Percentiles rank a stretch among this genome's conserved stretches.
Conservation (phyloP, 2,329 filamentous ascomycete species). For the Penicillium sclerotiorum region DNA sequence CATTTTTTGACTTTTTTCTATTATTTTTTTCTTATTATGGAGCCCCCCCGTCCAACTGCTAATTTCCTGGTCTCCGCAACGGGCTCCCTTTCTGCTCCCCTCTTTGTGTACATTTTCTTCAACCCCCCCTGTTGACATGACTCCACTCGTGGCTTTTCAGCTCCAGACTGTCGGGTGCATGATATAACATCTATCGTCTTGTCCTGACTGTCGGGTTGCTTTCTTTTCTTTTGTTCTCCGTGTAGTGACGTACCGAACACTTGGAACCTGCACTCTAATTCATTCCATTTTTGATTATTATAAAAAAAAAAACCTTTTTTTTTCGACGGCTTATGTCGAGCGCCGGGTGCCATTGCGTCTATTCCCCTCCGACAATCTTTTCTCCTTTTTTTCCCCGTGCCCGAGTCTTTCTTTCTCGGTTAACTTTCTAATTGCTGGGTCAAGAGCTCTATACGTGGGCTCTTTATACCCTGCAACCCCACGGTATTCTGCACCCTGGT, state of each 20-base stretch:
- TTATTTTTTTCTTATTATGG: no score
- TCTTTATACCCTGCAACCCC: neutral
- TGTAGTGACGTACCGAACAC: slow-evolving; percentile 14
- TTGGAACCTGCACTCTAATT: slow-evolving; percentile 7
- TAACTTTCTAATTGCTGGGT: no score
- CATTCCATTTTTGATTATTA: no score
- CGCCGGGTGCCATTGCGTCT: neutral
- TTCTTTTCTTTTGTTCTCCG: neutral
- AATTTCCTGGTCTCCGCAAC: no score
- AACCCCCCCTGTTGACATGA: no score
- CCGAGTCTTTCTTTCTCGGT: slow-evolving; percentile 1
- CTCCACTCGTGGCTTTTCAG: neutral
- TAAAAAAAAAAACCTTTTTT: no score
- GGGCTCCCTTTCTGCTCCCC: no score
- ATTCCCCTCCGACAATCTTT: slow-evolving; percentile 1
- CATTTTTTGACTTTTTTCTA: no score
- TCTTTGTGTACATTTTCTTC: no score
- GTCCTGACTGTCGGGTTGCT: neutral
- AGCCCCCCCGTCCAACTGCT: no score
- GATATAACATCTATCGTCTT: slow-evolving; percentile 7
- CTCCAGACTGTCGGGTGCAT: slow-evolving; percentile 3
- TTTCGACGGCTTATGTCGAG: slow-evolving; percentile 1
- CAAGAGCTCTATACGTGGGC: no score
- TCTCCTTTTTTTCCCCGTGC: neutral
- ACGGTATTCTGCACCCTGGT: no score